phyloP scores from a whole-genome alignment of 2,329 filamentous ascomycete species.

The Waltergamsia citrina region DNA sequence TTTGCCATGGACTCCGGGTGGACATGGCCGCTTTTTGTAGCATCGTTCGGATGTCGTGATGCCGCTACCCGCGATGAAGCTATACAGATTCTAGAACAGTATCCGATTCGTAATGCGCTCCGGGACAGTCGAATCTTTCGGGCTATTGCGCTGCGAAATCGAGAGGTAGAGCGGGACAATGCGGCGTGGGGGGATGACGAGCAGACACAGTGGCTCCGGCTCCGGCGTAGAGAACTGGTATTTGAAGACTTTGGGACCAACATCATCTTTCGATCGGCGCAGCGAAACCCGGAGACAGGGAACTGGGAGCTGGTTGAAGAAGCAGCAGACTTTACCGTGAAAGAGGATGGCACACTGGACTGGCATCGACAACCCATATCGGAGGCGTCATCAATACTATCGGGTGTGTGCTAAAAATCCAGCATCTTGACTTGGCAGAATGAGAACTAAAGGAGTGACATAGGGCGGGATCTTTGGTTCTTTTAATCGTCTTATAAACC shows the following conservation, averaged over 20 bases:
- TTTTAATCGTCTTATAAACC: too few species aligned
- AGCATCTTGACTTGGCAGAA: too few species aligned
- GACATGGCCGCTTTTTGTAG: slow-evolving; percentile 32
- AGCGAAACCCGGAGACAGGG: slow-evolving; percentile 17
- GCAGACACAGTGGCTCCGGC: slow-evolving; percentile 26
- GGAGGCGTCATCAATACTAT: slow-evolving; percentile 18
- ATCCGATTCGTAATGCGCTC: slow-evolving; percentile 32
- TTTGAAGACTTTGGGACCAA: slow-evolving; percentile 26
- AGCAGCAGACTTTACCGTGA: slow-evolving; percentile 18
- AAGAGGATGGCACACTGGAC: slow-evolving; percentile 17
- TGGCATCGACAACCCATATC: slow-evolving; percentile 27
- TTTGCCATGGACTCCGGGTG: slow-evolving; percentile 37
- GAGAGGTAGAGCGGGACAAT: slow-evolving; percentile 21
- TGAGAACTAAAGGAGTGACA: too few species aligned
- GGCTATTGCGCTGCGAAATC: slow-evolving; percentile 27
- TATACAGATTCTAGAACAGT: slow-evolving; percentile 26
- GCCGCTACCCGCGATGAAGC: slow-evolving; percentile 26
- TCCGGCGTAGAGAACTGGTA: slow-evolving; percentile 24
- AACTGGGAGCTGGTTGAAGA: slow-evolving; percentile 28
- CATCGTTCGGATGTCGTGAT: slow-evolving; percentile 30
- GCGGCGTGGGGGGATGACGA: slow-evolving; percentile 17
- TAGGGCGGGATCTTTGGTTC: too few species aligned
- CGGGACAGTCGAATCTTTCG: slow-evolving; percentile 29
- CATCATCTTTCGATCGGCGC: slow-evolving; percentile 25
- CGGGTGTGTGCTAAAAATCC: slow-evolving; percentile 16